Percentiles rank a stretch among this genome's conserved stretches.
Conservation (phyloP, 345 rosid species). For the Conringia planisiliqua region DNA sequence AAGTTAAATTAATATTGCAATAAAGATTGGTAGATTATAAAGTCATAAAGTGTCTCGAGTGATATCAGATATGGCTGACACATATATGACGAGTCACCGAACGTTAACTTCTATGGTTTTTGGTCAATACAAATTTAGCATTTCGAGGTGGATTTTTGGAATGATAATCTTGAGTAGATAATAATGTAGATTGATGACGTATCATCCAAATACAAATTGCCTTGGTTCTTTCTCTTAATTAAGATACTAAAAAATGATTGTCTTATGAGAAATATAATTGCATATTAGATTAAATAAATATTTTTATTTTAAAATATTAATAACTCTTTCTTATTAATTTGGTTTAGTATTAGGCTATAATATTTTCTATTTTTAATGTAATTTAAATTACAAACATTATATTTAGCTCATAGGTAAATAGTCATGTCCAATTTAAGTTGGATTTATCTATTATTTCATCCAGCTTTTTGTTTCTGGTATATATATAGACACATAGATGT, state of each 20-base stretch:
- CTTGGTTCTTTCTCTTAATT: too few species aligned
- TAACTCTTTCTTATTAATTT: background rate
- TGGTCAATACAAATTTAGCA: constrained; percentile 34
- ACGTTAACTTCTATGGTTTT: background rate
- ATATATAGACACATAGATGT: background rate
- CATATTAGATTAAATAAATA: background rate
- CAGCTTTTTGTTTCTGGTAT: background rate
- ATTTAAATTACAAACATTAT: background rate
- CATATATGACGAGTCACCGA: background rate
- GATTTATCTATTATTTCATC: constrained; percentile 14
- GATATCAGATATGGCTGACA: background rate
- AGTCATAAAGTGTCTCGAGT: background rate
- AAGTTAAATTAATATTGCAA: background rate
- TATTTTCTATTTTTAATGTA: background rate
- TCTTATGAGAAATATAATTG: background rate
- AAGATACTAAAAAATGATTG: background rate
- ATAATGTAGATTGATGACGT: constrained; percentile 9
- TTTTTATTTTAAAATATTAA: background rate
- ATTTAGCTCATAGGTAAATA: constrained; percentile 7
- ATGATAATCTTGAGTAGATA: background rate
- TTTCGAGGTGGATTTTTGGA: constrained; percentile 25
- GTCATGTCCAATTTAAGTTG: constrained; percentile 6
- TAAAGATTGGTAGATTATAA: background rate
- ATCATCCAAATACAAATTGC: background rate
- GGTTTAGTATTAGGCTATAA: background rate